phyloP scores from a whole-genome alignment of 2,329 filamentous ascomycete species.

The Diaporthe aspalathi region DNA sequence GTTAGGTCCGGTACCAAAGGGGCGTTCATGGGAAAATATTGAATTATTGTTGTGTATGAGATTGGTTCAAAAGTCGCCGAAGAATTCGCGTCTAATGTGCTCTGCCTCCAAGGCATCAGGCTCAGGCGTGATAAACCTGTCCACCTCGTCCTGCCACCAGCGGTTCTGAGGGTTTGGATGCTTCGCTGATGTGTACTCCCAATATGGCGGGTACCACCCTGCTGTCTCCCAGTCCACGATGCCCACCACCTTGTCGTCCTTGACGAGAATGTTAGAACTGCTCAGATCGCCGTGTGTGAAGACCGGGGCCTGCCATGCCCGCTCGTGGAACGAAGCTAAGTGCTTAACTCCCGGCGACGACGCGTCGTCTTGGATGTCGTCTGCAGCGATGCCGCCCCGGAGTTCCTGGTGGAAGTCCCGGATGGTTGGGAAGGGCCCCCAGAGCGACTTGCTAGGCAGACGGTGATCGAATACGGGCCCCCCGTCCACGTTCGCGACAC shows the following conservation, averaged over 20 bases:
- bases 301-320: conserved; percentile 47
- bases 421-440: conserved; percentile 24
- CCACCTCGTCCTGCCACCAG: conserved; percentile 31
- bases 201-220: conserved; percentile 60
- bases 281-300: conserved; percentile 65
- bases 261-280: conserved; percentile 57
- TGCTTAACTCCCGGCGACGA: conserved; percentile 28
- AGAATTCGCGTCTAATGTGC: conserved; percentile 4
- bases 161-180: conserved; percentile 20
- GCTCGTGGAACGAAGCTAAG: conserved; percentile 20
- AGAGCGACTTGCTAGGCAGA: conserved; percentile 9
- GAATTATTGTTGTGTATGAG: not conserved
- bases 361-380: conserved; percentile 25
- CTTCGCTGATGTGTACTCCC: conserved; percentile 47
- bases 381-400: conserved; percentile 3
- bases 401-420: conserved; percentile 26
- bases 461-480: conserved; percentile 29
- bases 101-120: conserved; percentile 16
- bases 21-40: conserved; percentile 2
- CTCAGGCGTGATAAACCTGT: conserved; percentile 12
- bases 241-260: conserved; percentile 50
- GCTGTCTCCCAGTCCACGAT: conserved; percentile 61
- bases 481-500: conserved; percentile 17
- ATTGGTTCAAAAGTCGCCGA: conserved; percentile 8
- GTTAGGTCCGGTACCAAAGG: not conserved